Conservation (phyloP, 148 eudicot genomes). For the Drosera capensis region DNA sequence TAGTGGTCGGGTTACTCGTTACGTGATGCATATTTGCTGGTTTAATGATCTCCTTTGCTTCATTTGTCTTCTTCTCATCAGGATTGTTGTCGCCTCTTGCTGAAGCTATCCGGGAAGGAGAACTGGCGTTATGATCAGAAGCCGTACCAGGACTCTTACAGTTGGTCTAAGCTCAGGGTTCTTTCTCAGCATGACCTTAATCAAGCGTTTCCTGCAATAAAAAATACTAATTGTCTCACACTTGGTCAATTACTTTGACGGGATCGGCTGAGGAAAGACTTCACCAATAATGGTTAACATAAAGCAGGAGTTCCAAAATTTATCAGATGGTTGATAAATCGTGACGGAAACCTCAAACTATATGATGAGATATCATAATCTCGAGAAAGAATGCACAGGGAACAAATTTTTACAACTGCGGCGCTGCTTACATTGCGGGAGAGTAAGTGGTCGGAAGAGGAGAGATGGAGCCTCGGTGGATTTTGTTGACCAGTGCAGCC, state of each 20-base stretch:
- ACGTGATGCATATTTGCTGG: too few relatives aligned
- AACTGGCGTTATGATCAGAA: background rate
- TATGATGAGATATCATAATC: too few relatives aligned
- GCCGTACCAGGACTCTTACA: constrained; percentile 10
- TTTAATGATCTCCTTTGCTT: constrained; percentile 1
- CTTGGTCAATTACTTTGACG: too few relatives aligned
- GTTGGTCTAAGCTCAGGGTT: constrained; percentile 49
- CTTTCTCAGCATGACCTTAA: constrained; percentile 43
- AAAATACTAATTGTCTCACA: too few relatives aligned
- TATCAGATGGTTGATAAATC: background rate
- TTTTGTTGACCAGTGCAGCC: constrained; percentile 40
- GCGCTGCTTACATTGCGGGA: constrained; percentile 31
- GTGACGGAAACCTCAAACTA: too few relatives aligned
- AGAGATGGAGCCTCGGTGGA: constrained; percentile 43
- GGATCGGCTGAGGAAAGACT: too few relatives aligned
- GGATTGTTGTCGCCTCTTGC: background rate
- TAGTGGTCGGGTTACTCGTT: too few relatives aligned
- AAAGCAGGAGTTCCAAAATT: too few relatives aligned
- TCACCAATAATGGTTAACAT: too few relatives aligned
- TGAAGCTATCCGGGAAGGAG: background rate
- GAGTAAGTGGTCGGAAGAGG: constrained; percentile 52
- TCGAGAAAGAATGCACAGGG: background rate
- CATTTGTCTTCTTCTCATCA: background rate
- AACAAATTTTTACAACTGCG: background rate
- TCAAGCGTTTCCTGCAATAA: constrained; percentile 41